Conservation (phyloP, 352 stramenopile genomes). For the Globisporangium yorkense region DNA sequence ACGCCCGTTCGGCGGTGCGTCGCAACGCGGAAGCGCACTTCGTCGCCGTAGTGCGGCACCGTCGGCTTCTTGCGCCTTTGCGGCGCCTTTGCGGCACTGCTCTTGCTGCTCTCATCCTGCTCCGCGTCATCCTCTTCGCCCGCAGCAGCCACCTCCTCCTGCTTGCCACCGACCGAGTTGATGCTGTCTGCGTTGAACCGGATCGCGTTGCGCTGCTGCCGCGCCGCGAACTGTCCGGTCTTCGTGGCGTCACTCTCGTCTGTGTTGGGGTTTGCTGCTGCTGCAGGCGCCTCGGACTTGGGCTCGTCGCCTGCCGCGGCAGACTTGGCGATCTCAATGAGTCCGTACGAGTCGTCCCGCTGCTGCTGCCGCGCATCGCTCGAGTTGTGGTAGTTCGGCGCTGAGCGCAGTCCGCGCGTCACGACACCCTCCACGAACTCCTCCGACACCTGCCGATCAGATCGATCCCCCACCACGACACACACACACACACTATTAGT, state of each 20-base stretch:
- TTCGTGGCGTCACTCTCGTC: conserved; percentile 3
- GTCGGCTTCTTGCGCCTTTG: conserved; percentile 8
- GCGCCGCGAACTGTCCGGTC: neutral
- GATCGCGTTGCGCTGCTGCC: conserved; percentile 24
- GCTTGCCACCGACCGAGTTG: conserved; percentile 1
- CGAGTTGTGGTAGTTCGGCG: conserved; percentile 17
- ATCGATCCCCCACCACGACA: neutral
- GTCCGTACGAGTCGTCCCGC: conserved; percentile 9
- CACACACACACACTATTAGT: neutral
- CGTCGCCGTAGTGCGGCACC: conserved; percentile 55
- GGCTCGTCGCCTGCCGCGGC: conserved; percentile 4
- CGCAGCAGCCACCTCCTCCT: conserved; percentile 1
- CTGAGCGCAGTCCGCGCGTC: conserved; percentile 53
- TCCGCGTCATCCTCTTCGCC: neutral
- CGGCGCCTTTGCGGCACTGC: conserved; percentile 11
- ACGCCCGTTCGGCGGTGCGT: conserved; percentile 59
- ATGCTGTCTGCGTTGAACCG: conserved; percentile 60
- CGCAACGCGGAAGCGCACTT: conserved; percentile 68
- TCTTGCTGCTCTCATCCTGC: conserved; percentile 10
- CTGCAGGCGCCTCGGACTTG: neutral
- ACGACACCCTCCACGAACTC: conserved; percentile 54
- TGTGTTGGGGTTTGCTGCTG: neutral
- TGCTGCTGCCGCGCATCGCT: conserved; percentile 15
- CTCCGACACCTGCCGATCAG: conserved; percentile 25
- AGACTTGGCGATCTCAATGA: conserved; percentile 12